Conservation (phyloP, 2,329 filamentous ascomycete genomes). For the Colletotrichum chlorophyti region DNA sequence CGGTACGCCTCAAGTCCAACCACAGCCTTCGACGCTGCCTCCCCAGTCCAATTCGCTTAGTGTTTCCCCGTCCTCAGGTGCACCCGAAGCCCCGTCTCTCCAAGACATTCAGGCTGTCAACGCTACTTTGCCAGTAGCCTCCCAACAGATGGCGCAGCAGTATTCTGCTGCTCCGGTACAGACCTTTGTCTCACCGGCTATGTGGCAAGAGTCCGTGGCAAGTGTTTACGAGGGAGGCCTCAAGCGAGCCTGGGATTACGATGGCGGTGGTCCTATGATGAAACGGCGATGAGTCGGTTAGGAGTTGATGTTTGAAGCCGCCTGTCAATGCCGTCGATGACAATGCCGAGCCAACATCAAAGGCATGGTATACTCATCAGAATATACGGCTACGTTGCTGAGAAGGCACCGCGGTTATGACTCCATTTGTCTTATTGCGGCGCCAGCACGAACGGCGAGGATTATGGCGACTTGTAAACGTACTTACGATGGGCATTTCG, state of each 20-base stretch:
- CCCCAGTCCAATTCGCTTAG: slow-evolving; percentile 59
- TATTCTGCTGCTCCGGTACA: slow-evolving; percentile 61
- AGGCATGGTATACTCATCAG: background rate
- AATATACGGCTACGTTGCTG: background rate
- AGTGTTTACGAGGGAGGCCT: slow-evolving; percentile 72
- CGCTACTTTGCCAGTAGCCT: slow-evolving; percentile 48
- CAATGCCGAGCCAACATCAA: background rate
- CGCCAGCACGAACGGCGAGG: too few species aligned
- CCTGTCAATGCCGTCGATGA: background rate
- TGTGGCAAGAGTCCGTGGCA: slow-evolving; percentile 77
- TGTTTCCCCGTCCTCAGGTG: slow-evolving; percentile 58
- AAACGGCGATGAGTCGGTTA: slow-evolving; percentile 30
- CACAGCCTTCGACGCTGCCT: slow-evolving; percentile 48
- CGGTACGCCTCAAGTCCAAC: slow-evolving; percentile 68
- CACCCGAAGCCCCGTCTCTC: slow-evolving; percentile 59
- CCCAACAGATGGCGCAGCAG: slow-evolving; percentile 56
- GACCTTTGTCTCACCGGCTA: slow-evolving; percentile 71
- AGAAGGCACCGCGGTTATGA: too few species aligned
- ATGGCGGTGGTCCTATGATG: slow-evolving; percentile 39
- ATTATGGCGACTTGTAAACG: slow-evolving; percentile 15
- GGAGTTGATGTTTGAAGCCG: background rate
- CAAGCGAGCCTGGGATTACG: slow-evolving; percentile 68
- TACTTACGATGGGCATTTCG: slow-evolving; percentile 20
- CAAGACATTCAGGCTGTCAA: slow-evolving; percentile 59
- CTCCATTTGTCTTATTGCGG: too few species aligned